Percentiles rank a stretch among this genome's conserved stretches.
Evolutionary conservation across 1,284 basidiomycete species (phyloP).

Genomic region (Boletellus deceptivus): DNA sequence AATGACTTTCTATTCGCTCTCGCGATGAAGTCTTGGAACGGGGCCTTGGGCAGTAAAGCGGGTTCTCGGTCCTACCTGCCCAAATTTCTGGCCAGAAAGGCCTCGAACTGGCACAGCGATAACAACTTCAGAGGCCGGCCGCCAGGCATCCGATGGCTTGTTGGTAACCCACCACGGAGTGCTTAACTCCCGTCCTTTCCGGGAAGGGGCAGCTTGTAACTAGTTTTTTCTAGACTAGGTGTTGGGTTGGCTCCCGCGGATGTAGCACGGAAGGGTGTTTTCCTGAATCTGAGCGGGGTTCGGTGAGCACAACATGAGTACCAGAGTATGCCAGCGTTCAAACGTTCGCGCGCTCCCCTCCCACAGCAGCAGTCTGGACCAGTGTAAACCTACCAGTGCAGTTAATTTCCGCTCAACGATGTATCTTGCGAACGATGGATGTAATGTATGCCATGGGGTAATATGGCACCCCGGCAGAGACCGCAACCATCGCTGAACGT

Average conservation of each 20-base stretch:
- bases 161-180: background rate
- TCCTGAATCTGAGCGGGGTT: slow-evolving; percentile 1
- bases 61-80: background rate
- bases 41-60: slow-evolving; percentile 1
- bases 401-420: slow-evolving; percentile 11
- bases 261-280: background rate
- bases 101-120: background rate
- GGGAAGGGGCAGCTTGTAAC: background rate
- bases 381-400: background rate
- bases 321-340: background rate
- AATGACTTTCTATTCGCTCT: slow-evolving; percentile 7
- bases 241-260: background rate
- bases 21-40: slow-evolving; percentile 1
- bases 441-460: background rate
- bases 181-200: background rate
- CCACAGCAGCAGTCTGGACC: background rate
- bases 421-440: background rate
- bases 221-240: background rate
- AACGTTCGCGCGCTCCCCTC: background rate
- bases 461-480: background rate
- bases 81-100: background rate
- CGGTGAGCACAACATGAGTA: background rate
- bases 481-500: background rate
- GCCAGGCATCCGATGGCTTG: background rate
- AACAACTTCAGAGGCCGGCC: background rate